Percentiles rank a stretch among this genome's conserved stretches.
These are phyloP conservation scores for Elaeis oleifera DNA, from an alignment of 202 grass and related monocot genomes.

Conservation along the genomic window DNA sequence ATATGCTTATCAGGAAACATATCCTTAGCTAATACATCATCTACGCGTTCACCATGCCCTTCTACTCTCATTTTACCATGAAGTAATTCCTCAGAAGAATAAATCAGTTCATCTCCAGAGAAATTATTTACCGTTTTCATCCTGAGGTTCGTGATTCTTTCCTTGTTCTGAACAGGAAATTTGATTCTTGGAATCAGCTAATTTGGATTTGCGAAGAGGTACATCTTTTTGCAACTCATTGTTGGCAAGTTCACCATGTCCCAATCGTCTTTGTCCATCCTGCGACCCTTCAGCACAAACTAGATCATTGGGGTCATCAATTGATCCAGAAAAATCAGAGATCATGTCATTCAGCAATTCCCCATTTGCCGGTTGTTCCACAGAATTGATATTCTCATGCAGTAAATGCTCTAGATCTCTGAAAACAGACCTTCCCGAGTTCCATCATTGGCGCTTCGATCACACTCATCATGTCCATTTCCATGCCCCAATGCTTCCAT, in stretches of 20 bases:
- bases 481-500: conserved; percentile 21
- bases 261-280: not conserved
- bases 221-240: conserved; percentile 5
- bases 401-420: too few relatives aligned
- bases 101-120: not conserved
- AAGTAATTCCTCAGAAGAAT: not conserved
- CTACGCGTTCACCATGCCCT: not conserved
- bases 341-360: conserved; percentile 35
- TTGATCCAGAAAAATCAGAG: conserved; percentile 42
- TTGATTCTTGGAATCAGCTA: conserved; percentile 19
- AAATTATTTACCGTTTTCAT: conserved; percentile 5
- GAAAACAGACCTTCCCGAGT: too few relatives aligned
- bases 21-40: not conserved
- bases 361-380: conserved; percentile 3
- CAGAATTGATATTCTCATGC: too few relatives aligned
- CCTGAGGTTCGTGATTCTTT: conserved; percentile 7
- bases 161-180: conserved; percentile 6
- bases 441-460: too few relatives aligned
- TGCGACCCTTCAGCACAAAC: not conserved
- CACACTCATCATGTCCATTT: not conserved
- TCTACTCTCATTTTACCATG: conserved; percentile 1
- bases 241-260: too few relatives aligned
- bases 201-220: not conserved
- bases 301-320: conserved; percentile 17
- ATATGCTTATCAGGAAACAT: not conserved